Evolutionary conservation across 306 rosid species (phyloP).

Genomic region (Medicago arabica): DNA sequence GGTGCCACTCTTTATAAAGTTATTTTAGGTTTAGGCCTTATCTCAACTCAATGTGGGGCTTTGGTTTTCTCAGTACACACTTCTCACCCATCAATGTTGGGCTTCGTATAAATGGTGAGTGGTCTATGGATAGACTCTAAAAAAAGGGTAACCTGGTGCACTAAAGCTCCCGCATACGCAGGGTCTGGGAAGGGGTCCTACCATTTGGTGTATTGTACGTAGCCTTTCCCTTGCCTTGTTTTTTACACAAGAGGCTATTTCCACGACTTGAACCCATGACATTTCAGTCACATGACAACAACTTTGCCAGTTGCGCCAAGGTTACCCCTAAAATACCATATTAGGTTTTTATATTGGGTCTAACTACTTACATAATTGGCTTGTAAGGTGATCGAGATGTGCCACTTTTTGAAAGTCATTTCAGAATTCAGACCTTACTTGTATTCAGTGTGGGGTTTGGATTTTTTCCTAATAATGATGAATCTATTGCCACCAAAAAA

Average conservation of each 20-base stretch:
- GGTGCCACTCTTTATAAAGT: not conserved
- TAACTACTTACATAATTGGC: not conserved
- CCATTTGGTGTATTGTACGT: too few species aligned
- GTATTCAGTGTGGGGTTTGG: not conserved
- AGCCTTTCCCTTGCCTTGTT: too few species aligned
- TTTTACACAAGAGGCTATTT: too few species aligned
- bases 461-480: not conserved
- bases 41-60: not conserved
- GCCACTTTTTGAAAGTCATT: not conserved
- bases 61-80: not conserved
- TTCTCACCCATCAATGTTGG: not conserved
- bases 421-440: not conserved
- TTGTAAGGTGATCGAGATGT: not conserved
- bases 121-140: not conserved
- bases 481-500: conserved; percentile 10
- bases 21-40: not conserved
- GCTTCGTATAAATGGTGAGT: not conserved
- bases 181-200: too few species aligned
- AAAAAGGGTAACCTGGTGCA: too few species aligned
- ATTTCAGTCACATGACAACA: too few species aligned
- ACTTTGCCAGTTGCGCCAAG: too few species aligned
- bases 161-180: too few species aligned
- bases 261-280: too few species aligned
- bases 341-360: not conserved
- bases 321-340: too few species aligned